A percentile compares a stretch with the other conserved stretches of the same genome.
Evolutionary conservation across 371 early-diverging fungal species (phyloP).

Genomic region (Conidiobolus incongruus): DNA sequence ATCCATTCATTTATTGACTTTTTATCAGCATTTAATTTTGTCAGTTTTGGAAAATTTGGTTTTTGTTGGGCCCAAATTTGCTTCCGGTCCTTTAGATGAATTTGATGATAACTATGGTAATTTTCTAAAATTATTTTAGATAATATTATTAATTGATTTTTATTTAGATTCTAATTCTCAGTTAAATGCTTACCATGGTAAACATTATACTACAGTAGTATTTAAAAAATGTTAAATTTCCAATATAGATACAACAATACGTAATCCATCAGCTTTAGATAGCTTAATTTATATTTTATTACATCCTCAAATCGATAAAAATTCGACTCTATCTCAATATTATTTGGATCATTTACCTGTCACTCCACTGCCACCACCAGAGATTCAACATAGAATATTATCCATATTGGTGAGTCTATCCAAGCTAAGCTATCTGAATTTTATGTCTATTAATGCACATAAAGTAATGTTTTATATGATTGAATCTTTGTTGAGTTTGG

Average conservation of each 20-base stretch:
- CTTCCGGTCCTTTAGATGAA: too few relatives aligned
- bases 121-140: not conserved
- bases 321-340: not conserved
- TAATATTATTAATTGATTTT: not conserved
- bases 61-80: not conserved
- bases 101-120: not conserved
- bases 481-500: not conserved
- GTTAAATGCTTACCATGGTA: too few relatives aligned
- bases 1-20: too few relatives aligned
- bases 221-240: too few relatives aligned
- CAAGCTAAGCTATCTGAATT: not conserved
- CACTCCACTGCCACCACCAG: not conserved
- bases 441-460: not conserved
- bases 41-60: not conserved
- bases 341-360: not conserved
- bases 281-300: not conserved
- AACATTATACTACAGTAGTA: too few relatives aligned
- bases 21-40: not conserved
- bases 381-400: not conserved
- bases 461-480: not conserved
- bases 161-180: too few relatives aligned
- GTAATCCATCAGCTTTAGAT: not conserved
- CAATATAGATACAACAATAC: not conserved
- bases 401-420: not conserved
- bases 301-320: not conserved